phyloP scores from a whole-genome alignment of 2,329 filamentous ascomycete genomes.

The Clarireedia homoeocarpa region DNA sequence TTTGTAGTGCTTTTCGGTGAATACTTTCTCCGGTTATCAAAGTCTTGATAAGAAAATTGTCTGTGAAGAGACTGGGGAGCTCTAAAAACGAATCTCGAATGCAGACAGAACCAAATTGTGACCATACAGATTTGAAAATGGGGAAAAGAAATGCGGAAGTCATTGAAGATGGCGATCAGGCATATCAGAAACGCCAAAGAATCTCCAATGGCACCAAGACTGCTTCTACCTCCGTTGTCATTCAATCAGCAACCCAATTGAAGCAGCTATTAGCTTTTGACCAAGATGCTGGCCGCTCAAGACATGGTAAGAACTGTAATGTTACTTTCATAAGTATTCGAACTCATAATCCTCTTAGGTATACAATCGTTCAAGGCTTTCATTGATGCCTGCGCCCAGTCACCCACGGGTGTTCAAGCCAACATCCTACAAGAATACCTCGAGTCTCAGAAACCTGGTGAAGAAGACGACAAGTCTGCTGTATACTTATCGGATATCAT shows the following conservation, averaged over 20 bases:
- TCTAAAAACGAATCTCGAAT: background rate
- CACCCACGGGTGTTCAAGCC: constrained; percentile 40
- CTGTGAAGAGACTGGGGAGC: background rate
- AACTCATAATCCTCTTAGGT: constrained; percentile 34
- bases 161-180: constrained; percentile 24
- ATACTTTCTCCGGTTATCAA: constrained; percentile 4
- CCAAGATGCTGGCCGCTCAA: constrained; percentile 58
- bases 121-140: constrained; percentile 17
- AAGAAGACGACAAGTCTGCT: constrained; percentile 45
- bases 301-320: constrained; percentile 46
- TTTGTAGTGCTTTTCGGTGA: background rate
- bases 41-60: constrained; percentile 12
- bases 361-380: constrained; percentile 64
- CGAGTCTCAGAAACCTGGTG: constrained; percentile 42
- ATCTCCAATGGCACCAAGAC: constrained; percentile 39
- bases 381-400: constrained; percentile 57
- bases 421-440: constrained; percentile 65
- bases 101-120: background rate
- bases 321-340: background rate
- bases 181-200: constrained; percentile 30
- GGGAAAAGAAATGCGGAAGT: constrained; percentile 25
- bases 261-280: constrained; percentile 61
- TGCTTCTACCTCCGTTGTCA: constrained; percentile 38
- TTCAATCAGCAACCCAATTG: constrained; percentile 58
- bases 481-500: constrained; percentile 72